A percentile compares a stretch with the other conserved stretches of the same genome.
Conservation (phyloP, 768 basidiomycete species). For the Lactifluus pinguis region DNA sequence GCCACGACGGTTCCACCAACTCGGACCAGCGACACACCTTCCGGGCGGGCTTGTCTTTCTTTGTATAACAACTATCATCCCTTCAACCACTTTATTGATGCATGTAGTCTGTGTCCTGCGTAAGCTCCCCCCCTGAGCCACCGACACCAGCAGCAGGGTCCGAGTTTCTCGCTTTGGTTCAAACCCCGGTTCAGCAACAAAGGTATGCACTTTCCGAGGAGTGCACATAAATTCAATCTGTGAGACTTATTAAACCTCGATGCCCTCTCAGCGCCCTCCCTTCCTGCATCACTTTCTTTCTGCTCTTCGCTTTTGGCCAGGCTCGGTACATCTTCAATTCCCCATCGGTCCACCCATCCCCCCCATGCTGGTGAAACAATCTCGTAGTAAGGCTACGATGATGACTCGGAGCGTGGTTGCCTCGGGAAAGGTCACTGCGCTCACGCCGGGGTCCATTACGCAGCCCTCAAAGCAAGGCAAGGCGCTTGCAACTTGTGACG, state of each 20-base stretch:
- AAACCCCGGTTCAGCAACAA: slow-evolving; percentile 1
- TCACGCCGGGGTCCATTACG: neutral
- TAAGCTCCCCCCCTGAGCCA: neutral
- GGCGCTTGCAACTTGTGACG: slow-evolving; percentile 3
- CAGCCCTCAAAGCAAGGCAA: slow-evolving; percentile 1
- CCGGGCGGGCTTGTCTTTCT: neutral
- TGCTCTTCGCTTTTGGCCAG: neutral
- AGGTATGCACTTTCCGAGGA: neutral
- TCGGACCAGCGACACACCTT: neutral
- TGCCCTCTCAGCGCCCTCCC: neutral
- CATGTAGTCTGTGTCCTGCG: slow-evolving; percentile 1
- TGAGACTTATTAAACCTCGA: neutral
- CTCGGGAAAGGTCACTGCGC: neutral
- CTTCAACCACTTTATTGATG: neutral
- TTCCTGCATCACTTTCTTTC: neutral
- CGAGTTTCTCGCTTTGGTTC: slow-evolving; percentile 8
- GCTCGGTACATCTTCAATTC: neutral
- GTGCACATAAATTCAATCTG: slow-evolving; percentile 5
- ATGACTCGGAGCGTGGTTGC: neutral
- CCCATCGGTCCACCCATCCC: neutral
- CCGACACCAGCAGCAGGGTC: neutral
- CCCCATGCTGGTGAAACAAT: neutral
- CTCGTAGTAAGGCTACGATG: neutral
- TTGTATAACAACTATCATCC: neutral
- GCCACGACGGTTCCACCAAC: neutral